Evolutionary conservation across 2,329 filamentous ascomycete genomes (phyloP).

Genomic region (Magnaporthiopsis poae): DNA sequence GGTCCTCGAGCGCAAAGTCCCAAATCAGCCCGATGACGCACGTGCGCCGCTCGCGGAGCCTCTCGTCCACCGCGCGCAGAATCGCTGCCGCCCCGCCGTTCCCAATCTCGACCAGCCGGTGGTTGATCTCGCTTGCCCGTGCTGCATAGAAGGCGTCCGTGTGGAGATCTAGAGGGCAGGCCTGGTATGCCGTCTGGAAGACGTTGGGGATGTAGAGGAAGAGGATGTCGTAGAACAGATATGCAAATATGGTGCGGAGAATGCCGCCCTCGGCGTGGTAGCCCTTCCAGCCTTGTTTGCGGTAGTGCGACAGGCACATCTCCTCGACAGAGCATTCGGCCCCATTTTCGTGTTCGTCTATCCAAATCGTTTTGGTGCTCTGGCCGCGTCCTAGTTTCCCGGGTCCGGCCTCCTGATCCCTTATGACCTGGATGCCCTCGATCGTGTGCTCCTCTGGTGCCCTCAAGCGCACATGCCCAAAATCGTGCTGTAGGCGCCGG

Average conservation of each 20-base stretch:
- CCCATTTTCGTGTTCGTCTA: slow-evolving; percentile 59
- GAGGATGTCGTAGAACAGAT: slow-evolving; percentile 85
- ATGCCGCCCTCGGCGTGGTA: slow-evolving; percentile 90
- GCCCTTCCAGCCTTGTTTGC: slow-evolving; percentile 78
- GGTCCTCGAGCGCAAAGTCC: slow-evolving; percentile 70
- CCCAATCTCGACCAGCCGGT: slow-evolving; percentile 71
- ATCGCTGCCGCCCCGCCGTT: slow-evolving; percentile 67
- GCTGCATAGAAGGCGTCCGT: slow-evolving; percentile 85
- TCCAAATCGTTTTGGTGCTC: slow-evolving; percentile 72
- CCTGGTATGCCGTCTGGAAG: slow-evolving; percentile 92
- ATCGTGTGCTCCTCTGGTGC: slow-evolving; percentile 68
- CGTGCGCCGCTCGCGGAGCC: slow-evolving; percentile 60
- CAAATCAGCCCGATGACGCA: slow-evolving; percentile 89
- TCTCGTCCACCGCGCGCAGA: slow-evolving; percentile 57
- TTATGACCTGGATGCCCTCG: slow-evolving; percentile 67
- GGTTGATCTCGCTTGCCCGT: slow-evolving; percentile 81
- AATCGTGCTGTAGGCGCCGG: slow-evolving; percentile 82
- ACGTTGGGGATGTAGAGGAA: slow-evolving; percentile 93
- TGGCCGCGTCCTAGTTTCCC: slow-evolving; percentile 27
- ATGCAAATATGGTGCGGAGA: slow-evolving; percentile 78
- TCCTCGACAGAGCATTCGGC: slow-evolving; percentile 80
- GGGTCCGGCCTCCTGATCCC: slow-evolving; percentile 31
- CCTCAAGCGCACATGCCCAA: slow-evolving; percentile 70
- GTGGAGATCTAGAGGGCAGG: slow-evolving; percentile 82
- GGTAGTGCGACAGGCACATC: slow-evolving; percentile 86